Base-by-base conservation (phyloP, 2,329 filamentous ascomycete species). In the Scytalidium lignicola region DNA sequence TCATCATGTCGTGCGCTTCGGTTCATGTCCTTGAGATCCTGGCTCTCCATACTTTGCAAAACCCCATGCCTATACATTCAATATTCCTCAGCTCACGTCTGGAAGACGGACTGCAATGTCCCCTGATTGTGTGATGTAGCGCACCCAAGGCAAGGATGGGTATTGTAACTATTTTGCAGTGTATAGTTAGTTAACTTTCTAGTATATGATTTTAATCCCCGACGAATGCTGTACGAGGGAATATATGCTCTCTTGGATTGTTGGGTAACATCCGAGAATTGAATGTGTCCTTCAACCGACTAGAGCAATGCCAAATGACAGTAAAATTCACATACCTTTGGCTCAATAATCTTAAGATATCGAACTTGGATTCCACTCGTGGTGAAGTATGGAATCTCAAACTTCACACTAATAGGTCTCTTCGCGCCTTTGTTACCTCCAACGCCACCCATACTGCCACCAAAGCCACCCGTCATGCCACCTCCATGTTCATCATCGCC, bases 341-440 rank as follows among this genome's bases (percentile, higher is more conserved):
- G 93, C 72, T 99, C 93, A 56, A 95, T 97, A 64, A 99, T 99
- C 80, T 99, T 99, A 68, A 99, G 72, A 69, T 99, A 99, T 63
- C 93, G 83, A 62, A 99, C 93, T 70, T 99, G 95, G 60, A 99
- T 99, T 56, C 93, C 93, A 72, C 88, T 95, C 2, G 95, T 99
- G n/a, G 93, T 99, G 68, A 99, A 99, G 72, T 99, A 99, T n/a
- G 93, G 93, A 65, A 99, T 99, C 75, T 99, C 93, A 67, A 99
- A 99, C 74, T 99, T 99, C 74, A 99, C 93, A 69, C 91, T 92
- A 63, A 99, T 99, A 1, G 93, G 93, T 59, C 93, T 77, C 78
- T 97, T 99, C 50, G 82, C 80, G 18, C 88, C 88, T 74, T 97
- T 97, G 51, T 83, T 85, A 3, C 83, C 78, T n/a, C 80, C 83